phyloP scores from a whole-genome alignment of 345 rosid genomes.

The Litchi chinensis region DNA sequence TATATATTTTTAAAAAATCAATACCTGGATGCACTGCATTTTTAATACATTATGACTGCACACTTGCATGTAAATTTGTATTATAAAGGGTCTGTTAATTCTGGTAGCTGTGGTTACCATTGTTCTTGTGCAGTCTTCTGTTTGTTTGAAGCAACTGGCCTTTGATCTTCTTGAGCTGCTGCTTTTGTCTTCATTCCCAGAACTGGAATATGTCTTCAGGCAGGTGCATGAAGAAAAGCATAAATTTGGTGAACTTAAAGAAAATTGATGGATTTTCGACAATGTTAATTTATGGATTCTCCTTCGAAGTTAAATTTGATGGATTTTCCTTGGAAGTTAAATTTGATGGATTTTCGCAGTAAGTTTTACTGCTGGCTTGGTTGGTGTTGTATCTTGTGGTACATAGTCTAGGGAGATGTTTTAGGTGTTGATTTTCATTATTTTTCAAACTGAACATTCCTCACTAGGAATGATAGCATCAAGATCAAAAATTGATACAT shows the following conservation, averaged over 20 bases:
- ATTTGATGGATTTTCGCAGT: not conserved
- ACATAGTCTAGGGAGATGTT: slow-evolving; percentile 11
- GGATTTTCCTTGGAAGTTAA: too few relatives aligned
- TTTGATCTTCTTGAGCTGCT: slow-evolving; percentile 78
- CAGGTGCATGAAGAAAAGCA: slow-evolving; percentile 72
- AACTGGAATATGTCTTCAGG: slow-evolving; percentile 63
- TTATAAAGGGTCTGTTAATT: too few relatives aligned
- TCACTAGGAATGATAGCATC: slow-evolving; percentile 1
- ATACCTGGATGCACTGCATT: too few relatives aligned
- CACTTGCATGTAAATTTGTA: too few relatives aligned
- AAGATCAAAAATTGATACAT: slow-evolving; percentile 15
- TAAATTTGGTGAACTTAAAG: slow-evolving; percentile 64
- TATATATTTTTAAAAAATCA: too few relatives aligned
- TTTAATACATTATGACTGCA: too few relatives aligned
- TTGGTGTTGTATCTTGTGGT: slow-evolving; percentile 14
- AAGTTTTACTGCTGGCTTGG: not conserved
- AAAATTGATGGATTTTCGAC: slow-evolving; percentile 23
- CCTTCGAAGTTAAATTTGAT: too few relatives aligned
- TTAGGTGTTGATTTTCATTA: not conserved
- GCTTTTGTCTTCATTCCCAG: slow-evolving; percentile 77
- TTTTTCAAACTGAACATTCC: slow-evolving; percentile 9
- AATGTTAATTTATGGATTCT: too few relatives aligned
- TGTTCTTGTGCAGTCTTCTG: slow-evolving; percentile 63
- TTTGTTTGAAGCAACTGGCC: slow-evolving; percentile 74
- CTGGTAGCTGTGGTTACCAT: not conserved